A percentile compares a stretch with the other conserved stretches of the same genome.
Conservation (phyloP, 352 stramenopile genomes). For the Bremia lactucae region DNA sequence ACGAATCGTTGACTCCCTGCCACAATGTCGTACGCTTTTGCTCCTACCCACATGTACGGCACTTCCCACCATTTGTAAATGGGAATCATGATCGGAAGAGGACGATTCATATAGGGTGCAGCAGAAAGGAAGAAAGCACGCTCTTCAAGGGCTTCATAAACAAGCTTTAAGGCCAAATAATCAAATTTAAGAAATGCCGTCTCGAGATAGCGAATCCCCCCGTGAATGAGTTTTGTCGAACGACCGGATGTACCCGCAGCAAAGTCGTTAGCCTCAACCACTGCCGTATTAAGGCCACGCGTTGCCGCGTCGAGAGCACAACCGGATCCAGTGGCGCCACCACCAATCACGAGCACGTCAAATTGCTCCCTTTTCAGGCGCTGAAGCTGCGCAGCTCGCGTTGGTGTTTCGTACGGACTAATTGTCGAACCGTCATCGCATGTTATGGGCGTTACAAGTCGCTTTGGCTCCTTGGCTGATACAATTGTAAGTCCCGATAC, state of each 20-base stretch:
- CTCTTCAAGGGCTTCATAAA: conserved; percentile 90
- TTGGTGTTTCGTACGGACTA: conserved; percentile 72
- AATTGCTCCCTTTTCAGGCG: conserved; percentile 86
- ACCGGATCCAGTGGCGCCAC: conserved; percentile 87
- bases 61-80: conserved; percentile 93
- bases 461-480: conserved; percentile 56
- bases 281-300: conserved; percentile 86
- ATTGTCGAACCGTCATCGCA: conserved; percentile 81
- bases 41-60: conserved; percentile 89
- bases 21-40: conserved; percentile 90
- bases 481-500: conserved; percentile 53
- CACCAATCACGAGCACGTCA: conserved; percentile 90
- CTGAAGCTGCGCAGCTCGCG: conserved; percentile 53
- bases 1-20: conserved; percentile 84
- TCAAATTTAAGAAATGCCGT: conserved; percentile 91
- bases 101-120: conserved; percentile 91
- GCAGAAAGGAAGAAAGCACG: conserved; percentile 87
- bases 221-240: conserved; percentile 94
- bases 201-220: conserved; percentile 91
- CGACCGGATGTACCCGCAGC: conserved; percentile 86
- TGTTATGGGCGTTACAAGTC: conserved; percentile 64
- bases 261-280: conserved; percentile 90
- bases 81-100: conserved; percentile 93
- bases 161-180: conserved; percentile 83
- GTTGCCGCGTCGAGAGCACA: conserved; percentile 86